Evolutionary conservation across 108 stramenopile genomes (phyloP).

Genomic region (Aurantiochytrium sp.): DNA sequence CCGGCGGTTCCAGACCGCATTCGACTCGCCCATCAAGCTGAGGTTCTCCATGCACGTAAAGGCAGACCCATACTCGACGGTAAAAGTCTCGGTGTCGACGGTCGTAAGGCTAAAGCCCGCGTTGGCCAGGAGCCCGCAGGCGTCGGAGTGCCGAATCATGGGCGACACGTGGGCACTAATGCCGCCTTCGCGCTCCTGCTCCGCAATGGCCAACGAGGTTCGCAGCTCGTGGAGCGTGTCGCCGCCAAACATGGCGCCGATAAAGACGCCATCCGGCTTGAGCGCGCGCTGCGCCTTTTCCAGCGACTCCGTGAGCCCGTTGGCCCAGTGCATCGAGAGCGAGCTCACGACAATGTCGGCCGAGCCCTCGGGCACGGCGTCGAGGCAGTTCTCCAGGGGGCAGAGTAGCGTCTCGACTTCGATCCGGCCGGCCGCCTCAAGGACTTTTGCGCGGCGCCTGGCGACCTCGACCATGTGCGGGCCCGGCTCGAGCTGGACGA

Average conservation of each 20-base stretch:
- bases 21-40: conserved; percentile 16
- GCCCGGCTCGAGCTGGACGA: not conserved
- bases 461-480: not conserved
- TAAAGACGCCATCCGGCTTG: conserved; percentile 92
- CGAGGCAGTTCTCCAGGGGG: not conserved
- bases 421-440: not conserved
- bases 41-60: conserved; percentile 2
- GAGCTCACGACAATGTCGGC: conserved; percentile 88
- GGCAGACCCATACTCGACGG: not conserved
- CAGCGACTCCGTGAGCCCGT: conserved; percentile 77
- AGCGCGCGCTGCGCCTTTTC: conserved; percentile 70
- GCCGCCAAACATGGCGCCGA: conserved; percentile 90
- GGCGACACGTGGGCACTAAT: conserved; percentile 85
- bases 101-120: conserved; percentile 87
- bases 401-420: not conserved
- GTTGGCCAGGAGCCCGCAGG: conserved; percentile 72
- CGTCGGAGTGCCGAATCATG: conserved; percentile 81
- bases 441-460: not conserved
- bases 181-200: conserved; percentile 70
- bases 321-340: conserved; percentile 86
- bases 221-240: conserved; percentile 84
- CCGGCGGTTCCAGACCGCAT: conserved; percentile 40
- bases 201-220: conserved; percentile 73
- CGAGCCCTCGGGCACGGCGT: conserved; percentile 70
- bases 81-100: conserved; percentile 77